Evolutionary conservation across 306 rosid species (phyloP).

Genomic region (Quercus rubra): DNA sequence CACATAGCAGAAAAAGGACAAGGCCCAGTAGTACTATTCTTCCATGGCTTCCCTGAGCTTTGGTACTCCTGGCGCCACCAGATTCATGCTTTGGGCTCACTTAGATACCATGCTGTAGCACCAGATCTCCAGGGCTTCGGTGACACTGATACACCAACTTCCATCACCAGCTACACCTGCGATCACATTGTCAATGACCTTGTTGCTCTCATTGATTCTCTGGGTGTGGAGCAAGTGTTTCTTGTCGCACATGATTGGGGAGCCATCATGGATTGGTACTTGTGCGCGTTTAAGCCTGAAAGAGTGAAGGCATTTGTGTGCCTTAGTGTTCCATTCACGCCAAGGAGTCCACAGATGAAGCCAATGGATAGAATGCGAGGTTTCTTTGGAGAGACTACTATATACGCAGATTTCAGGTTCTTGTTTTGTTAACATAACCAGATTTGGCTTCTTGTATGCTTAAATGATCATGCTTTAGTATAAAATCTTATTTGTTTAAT

Average conservation of each 20-base stretch:
- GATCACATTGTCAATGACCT: no score
- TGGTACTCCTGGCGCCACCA: no score
- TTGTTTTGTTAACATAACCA: not conserved
- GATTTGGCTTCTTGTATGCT: not conserved
- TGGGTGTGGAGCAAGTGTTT: no score
- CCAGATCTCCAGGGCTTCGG: no score
- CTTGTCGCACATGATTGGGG: no score
- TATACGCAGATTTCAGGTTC: conserved; percentile 40
- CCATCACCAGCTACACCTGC: no score
- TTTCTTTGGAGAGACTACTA: conserved; percentile 35
- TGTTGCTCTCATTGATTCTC: no score
- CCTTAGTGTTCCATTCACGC: conserved; percentile 4
- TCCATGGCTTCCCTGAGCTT: conserved; percentile 42
- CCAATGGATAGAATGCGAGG: conserved; percentile 25
- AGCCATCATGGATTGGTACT: no score
- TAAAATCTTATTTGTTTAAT: not conserved
- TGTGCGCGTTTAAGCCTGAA: no score
- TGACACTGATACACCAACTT: no score
- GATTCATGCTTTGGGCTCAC: no score
- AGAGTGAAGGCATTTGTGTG: conserved; percentile 22
- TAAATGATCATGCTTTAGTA: not conserved
- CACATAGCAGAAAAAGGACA: conserved; percentile 24
- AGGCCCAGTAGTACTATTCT: conserved; percentile 31
- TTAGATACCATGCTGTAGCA: no score
- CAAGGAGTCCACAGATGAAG: not conserved